Base-by-base conservation (phyloP, 2,329 filamentous ascomycete species). In the Dactylellina parvicollis region DNA sequence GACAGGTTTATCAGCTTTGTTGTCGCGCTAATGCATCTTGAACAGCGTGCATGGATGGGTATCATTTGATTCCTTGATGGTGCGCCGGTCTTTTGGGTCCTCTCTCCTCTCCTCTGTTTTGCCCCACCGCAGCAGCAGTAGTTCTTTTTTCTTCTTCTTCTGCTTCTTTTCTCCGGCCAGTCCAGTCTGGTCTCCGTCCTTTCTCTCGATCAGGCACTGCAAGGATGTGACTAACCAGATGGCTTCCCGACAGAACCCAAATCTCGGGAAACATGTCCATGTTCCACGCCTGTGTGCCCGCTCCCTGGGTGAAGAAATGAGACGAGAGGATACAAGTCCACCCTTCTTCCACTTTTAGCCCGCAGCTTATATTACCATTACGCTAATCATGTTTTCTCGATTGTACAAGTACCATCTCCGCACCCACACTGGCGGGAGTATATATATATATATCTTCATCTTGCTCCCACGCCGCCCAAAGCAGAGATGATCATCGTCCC, bases 191-290 rank as follows among this genome's bases (percentile, higher is more conserved):
- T 62, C 65, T 47, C 10, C 47, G 55, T 50, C 20, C 10, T 34
- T 28, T 47, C 40, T 57, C 57, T 64, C 34, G 49, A 55, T 34
- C 32, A 57, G 47, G 38, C 38, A 70, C 22, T 44, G 54, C 44
- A 60, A 32, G 16, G 42, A 44, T 34, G 38, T 52, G 47, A 46
- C 65, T 40, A 50, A 72, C 67, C 59, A 57, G 67, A 40, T 67
- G 62, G 62, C 62, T 67, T 67, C 62, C 62, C 62, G 62, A 67
- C 62, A 50, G 62, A 59, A 67, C 62, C 62, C 62, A 67, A 67
- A 67, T 67, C 62, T 67, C 62, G 52, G 62, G 62, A 67, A 67
- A 67, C 62, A 67, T 67, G 52, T 36, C 44, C 52, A 47, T 47
- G 61, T 55, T 36, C 38, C 49, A 42, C 38, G 36, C 24, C 28